Conservation (phyloP, 116 monocot genomes). For the Zostera marina region DNA sequence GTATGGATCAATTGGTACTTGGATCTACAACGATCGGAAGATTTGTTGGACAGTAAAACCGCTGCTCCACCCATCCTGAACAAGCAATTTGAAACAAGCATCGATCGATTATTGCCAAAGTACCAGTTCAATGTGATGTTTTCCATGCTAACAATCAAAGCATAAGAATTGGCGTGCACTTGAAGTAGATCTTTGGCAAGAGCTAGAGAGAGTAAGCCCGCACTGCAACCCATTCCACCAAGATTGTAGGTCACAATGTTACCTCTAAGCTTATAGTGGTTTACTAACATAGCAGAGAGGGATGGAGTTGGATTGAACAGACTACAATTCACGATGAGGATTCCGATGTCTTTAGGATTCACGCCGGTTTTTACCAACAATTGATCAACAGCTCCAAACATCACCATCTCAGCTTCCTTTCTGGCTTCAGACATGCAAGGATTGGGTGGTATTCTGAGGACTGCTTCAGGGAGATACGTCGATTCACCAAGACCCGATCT, state of each 20-base stretch:
- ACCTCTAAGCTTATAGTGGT: conserved; percentile 68
- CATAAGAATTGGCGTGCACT: conserved; percentile 48
- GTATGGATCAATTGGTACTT: conserved; percentile 70
- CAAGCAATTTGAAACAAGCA: conserved; percentile 69
- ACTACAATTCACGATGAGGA: conserved; percentile 63
- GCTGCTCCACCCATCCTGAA: conserved; percentile 82
- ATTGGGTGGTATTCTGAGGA: conserved; percentile 50
- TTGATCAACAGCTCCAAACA: conserved; percentile 71
- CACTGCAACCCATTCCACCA: conserved; percentile 82
- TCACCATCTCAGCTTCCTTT: conserved; percentile 52
- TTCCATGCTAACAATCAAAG: conserved; percentile 71
- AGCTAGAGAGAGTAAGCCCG: conserved; percentile 51
- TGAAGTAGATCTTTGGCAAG: conserved; percentile 74
- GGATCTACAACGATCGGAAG: conserved; percentile 30
- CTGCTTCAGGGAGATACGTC: conserved; percentile 62
- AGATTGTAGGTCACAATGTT: conserved; percentile 62
- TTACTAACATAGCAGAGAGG: conserved; percentile 70
- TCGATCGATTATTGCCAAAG: conserved; percentile 58
- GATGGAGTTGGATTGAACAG: conserved; percentile 80
- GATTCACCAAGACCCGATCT: conserved; percentile 55
- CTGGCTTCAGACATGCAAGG: conserved; percentile 68
- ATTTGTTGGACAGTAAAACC: conserved; percentile 49
- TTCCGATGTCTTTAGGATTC: conserved; percentile 51
- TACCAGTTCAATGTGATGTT: conserved; percentile 80
- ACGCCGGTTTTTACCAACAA: conserved; percentile 46